phyloP scores from a whole-genome alignment of 768 basidiomycete genomes.

The Collybia mongolica region DNA sequence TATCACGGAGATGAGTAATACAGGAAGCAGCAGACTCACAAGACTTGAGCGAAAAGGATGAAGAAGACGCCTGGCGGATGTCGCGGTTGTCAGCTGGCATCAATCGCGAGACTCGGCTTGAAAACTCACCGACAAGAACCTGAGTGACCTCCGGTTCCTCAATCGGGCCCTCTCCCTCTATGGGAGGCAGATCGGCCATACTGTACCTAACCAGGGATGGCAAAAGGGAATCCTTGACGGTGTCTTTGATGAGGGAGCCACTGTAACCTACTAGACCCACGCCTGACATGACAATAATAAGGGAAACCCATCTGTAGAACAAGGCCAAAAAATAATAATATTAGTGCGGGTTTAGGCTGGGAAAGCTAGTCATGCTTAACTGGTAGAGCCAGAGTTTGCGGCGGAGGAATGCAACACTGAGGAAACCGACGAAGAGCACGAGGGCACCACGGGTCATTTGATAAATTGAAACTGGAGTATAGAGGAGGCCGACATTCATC shows the following conservation, averaged over 20 bases:
- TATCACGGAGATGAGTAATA: constrained; percentile 13
- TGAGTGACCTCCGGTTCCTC: constrained; percentile 65
- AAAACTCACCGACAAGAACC: constrained; percentile 66
- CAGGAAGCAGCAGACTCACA: constrained; percentile 52
- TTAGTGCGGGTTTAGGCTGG: not conserved
- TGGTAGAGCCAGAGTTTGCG: constrained; percentile 88
- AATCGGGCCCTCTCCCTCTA: constrained; percentile 31
- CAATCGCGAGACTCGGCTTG: constrained; percentile 7
- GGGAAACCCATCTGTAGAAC: constrained; percentile 76
- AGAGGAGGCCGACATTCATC: constrained; percentile 95
- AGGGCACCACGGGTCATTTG: constrained; percentile 95
- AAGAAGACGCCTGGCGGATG: constrained; percentile 73
- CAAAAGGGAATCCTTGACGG: constrained; percentile 46
- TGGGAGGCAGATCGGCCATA: constrained; percentile 31
- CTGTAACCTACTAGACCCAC: constrained; percentile 85
- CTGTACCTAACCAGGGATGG: constrained; percentile 24
- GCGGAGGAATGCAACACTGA: constrained; percentile 88
- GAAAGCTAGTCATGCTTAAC: constrained; percentile 29
- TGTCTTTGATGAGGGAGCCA: constrained; percentile 83
- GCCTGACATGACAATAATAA: constrained; percentile 85
- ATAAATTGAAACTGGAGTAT: constrained; percentile 96
- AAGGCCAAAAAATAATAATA: constrained; percentile 7
- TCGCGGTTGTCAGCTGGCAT: constrained; percentile 16
- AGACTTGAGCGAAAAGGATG: constrained; percentile 91
- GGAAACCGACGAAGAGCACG: constrained; percentile 89